Evolutionary conservation across 2,329 filamentous ascomycete species (phyloP).

Genomic region (Colletotrichum sp.): DNA sequence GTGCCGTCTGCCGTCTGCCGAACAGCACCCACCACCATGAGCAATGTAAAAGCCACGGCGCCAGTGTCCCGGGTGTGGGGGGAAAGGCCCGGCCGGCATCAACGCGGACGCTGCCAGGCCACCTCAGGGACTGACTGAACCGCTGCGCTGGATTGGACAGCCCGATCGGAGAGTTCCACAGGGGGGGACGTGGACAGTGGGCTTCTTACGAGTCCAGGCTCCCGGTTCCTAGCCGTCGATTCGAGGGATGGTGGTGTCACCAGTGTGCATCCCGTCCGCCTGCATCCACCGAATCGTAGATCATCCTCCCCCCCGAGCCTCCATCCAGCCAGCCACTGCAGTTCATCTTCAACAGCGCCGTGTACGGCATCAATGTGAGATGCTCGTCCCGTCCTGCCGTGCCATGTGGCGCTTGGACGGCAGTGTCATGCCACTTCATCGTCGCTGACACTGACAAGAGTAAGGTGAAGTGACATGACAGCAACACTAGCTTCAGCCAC

Average conservation of each 20-base stretch:
- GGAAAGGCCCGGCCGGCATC: not conserved
- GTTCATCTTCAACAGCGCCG: not conserved
- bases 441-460: not conserved
- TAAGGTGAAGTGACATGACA: not conserved
- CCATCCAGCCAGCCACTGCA: not conserved
- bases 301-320: not conserved
- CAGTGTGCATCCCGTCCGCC: not conserved
- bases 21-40: not conserved
- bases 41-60: not conserved
- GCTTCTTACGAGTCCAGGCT: not conserved
- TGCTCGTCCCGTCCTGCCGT: not conserved
- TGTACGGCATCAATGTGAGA: not conserved
- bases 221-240: not conserved
- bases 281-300: not conserved
- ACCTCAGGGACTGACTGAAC: not conserved
- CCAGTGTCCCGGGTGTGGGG: not conserved
- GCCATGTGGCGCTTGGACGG: not conserved
- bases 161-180: not conserved
- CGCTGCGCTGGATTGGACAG: not conserved
- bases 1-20: not conserved
- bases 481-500: not conserved
- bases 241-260: not conserved
- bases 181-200: not conserved
- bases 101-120: not conserved
- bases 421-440: not conserved